Base-by-base conservation (phyloP, 352 stramenopile genomes). In the Phytophthora agathidicida region DNA sequence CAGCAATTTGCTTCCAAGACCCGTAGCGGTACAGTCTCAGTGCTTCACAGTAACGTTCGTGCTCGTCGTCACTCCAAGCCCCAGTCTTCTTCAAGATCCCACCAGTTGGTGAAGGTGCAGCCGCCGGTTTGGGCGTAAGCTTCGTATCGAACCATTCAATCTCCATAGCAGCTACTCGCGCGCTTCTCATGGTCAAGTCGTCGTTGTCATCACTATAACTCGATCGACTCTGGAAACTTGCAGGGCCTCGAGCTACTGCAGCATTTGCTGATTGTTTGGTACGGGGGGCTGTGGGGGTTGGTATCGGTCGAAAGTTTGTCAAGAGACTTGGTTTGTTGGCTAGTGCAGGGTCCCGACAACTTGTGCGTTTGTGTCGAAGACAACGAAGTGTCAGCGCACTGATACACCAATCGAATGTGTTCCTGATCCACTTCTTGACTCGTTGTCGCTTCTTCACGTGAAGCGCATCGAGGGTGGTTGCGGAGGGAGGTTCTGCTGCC, bases 1-100 rank as follows among this genome's bases (percentile, higher is more conserved):
- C 27, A 26, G 54, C 54, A 14, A 63, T 56, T 42, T 54, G 44
- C 13, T 49, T 57, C 54, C 54, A 57, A 39, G 44, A 56, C 4
- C 54, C 44, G 22, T 57, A 57, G 9, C 42, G 54, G 28, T 45
- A 57, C 16, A 37, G 35, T 20, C 39, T 24, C 4, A 63, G 30
- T 2, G 36, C 55, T 45, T 49, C 45, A n/a, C 37, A 55, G 37
- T 51, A 58, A 2, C 55, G 31, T 33, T 47, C 52, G 17, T 54
- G 52, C 14, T 61, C 52, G 23, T 64, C 55, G 10, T 9, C 7
- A 28, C 36, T 58, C 55, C 55, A 64, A 37, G 22, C 17, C 3
- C 44, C 45, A 9, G 22, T 35, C 14, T 61, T 61, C 42, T 46
- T 50, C 23, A 43, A n/a, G 10, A n/a, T 37, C 7, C 13, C 35